phyloP scores from a whole-genome alignment of 2,329 filamentous ascomycete genomes.

The Gyromitra esculenta region DNA sequence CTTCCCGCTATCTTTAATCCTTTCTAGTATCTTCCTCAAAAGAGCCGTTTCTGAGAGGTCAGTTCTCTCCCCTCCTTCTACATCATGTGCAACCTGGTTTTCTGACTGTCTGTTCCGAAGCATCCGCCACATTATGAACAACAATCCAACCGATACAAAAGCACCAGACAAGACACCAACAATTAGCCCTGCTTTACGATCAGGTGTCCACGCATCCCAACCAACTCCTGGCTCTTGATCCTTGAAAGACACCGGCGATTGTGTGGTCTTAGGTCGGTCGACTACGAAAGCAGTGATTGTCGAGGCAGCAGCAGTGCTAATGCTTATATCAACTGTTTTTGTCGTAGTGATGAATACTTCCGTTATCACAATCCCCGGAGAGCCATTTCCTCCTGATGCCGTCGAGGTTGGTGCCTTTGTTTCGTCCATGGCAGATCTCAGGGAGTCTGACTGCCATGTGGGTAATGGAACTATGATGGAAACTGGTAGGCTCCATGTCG shows the following conservation, averaged over 20 bases:
- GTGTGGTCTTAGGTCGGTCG: not conserved
- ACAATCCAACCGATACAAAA: not conserved
- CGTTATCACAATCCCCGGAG: not conserved
- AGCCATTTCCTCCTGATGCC: not conserved
- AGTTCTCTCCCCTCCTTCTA: not conserved
- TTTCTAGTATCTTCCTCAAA: no score
- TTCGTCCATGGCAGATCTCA: not conserved
- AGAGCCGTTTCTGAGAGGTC: not conserved
- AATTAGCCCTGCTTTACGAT: constrained; percentile 9
- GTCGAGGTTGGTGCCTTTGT: not conserved
- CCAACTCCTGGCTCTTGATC: not conserved
- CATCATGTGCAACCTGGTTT: not conserved
- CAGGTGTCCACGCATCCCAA: constrained; percentile 24
- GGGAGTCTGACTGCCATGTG: not conserved
- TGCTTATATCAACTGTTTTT: not conserved
- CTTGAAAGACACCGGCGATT: not conserved
- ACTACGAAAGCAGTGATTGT: not conserved
- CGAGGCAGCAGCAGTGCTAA: not conserved
- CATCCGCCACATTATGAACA: constrained; percentile 1
- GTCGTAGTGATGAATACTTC: not conserved
- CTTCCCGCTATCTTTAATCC: not conserved
- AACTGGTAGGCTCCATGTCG: not conserved
- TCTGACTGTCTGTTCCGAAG: not conserved
- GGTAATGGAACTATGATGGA: not conserved
- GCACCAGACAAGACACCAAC: not conserved